These are phyloP conservation scores for Xerocomellus intermedius DNA, from an alignment of 768 basidiomycete species.

Conservation along the genomic window DNA sequence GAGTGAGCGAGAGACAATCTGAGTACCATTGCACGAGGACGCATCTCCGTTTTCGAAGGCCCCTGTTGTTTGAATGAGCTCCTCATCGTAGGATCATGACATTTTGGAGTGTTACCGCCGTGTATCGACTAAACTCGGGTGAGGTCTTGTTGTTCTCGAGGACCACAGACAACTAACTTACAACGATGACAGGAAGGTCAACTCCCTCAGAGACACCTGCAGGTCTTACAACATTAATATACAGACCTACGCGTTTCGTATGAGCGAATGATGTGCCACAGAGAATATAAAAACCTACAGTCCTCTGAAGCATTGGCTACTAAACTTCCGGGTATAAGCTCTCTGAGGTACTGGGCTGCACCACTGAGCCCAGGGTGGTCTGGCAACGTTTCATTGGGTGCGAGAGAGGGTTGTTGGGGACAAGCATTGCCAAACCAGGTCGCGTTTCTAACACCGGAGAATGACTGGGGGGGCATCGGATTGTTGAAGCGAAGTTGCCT, in stretches of 20 bases:
- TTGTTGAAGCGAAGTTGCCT: slow-evolving; percentile 19
- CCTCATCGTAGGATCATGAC: too few species aligned
- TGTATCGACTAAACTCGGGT: background rate
- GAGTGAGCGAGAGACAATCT: slow-evolving; percentile 19
- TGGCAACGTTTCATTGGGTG: background rate
- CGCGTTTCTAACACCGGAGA: background rate
- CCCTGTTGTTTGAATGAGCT: slow-evolving; percentile 1
- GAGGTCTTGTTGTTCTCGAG: background rate
- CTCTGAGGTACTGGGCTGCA: background rate
- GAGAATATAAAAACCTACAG: slow-evolving; percentile 1
- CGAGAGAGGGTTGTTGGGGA: slow-evolving; percentile 32
- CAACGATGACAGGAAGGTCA: slow-evolving; percentile 24
- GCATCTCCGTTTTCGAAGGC: slow-evolving; percentile 7
- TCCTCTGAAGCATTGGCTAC: slow-evolving; percentile 14
- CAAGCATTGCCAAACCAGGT: slow-evolving; percentile 35
- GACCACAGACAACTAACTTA: background rate
- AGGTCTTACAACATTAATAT: slow-evolving; percentile 15
- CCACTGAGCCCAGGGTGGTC: background rate
- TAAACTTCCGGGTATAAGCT: background rate
- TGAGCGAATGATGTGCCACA: background rate
- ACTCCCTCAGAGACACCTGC: background rate
- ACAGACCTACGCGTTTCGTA: slow-evolving; percentile 19
- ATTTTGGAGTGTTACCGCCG: background rate
- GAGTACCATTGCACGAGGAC: slow-evolving; percentile 15
- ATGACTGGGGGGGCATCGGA: slow-evolving; percentile 5